Evolutionary conservation across 169 alveolate genomes (phyloP), one percentile per base, ranked within the genome.

Genomic region (Plasmodium vivax): DNA sequence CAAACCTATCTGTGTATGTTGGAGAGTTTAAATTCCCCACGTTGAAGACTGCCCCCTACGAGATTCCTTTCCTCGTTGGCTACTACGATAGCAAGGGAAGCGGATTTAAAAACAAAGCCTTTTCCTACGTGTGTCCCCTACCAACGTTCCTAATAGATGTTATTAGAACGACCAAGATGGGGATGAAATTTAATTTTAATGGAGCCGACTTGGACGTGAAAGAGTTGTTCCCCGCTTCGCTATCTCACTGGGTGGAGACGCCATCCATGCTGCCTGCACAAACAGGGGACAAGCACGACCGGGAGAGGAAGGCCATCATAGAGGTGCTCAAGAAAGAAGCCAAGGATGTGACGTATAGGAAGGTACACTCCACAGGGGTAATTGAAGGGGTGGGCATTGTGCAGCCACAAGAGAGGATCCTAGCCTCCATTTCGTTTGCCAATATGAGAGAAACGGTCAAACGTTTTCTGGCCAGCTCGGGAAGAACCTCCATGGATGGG

Each of bases 101-200:
- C 41, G 94, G 94, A 23, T 74, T 19, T 32, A 51, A n/a, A 27
- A 62, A 71, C 45, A 90, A 88, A 45, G 19, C 43, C 3, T 54
- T 73, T 32, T 80, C 82, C 1, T 79, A 90, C 51, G 23, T 90
- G 23, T 90, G 94, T 47, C 83, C 94, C 10, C 45, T 90, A 19
- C 94, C 94, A 14, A 34, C 54, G 30, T 90, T 90, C 34, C 45
- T 90, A 56, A 80, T 90, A 8, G 94, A 90, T 81, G 94, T 90
- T 27, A 38, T 90, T 34, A 14, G 83, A 27, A 90, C 94, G 3
- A 58, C 94, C 3, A 41, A 34, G 38, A 27, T 30, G 43, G 94
- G 94, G 5, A 23, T 90, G 72, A 56, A 62, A 38, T 30, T 90
- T 8, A 80, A 58, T 62, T 90, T 80, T 71, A 90, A 90, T 38